phyloP scores from a whole-genome alignment of 306 rosid genomes.

The Alnus rubra region DNA sequence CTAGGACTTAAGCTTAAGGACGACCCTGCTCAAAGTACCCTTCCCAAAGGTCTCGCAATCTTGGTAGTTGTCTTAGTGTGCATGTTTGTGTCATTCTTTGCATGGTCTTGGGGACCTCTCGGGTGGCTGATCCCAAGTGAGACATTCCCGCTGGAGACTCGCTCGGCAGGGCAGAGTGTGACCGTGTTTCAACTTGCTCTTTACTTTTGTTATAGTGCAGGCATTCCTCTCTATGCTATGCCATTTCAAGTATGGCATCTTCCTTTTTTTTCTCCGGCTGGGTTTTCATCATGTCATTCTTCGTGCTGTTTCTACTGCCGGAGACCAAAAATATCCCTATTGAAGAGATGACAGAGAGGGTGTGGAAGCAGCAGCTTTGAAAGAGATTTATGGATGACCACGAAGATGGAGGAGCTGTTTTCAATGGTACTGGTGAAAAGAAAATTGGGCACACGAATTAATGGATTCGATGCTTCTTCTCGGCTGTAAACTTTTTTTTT shows the following conservation, averaged over 20 bases:
- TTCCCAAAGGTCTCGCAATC: constrained; percentile 42
- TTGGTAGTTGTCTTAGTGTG: constrained; percentile 71
- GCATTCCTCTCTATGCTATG: constrained; percentile 85
- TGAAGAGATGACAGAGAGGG: constrained; percentile 79
- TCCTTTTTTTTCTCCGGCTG: constrained; percentile 82
- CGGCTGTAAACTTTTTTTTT: too few species aligned
- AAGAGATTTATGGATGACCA: constrained; percentile 54
- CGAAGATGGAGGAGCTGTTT: constrained; percentile 17
- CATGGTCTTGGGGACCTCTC: constrained; percentile 96
- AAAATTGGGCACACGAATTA: too few species aligned
- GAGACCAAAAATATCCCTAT: constrained; percentile 88
- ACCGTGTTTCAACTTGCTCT: constrained; percentile 67
- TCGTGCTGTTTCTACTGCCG: constrained; percentile 65
- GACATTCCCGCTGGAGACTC: constrained; percentile 77
- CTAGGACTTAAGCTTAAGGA: constrained; percentile 64
- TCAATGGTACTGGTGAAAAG: background rate
- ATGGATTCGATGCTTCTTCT: too few species aligned
- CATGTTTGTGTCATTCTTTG: constrained; percentile 66
- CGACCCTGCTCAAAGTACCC: constrained; percentile 18
- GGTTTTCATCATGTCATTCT: constrained; percentile 60
- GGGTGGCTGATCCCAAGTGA: constrained; percentile 89
- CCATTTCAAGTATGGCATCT: constrained; percentile 69
- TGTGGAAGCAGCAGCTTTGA: constrained; percentile 86
- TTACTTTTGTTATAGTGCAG: constrained; percentile 76
- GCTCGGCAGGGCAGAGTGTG: constrained; percentile 81